These are phyloP conservation scores for Vinca major DNA, from an alignment of 305 asterid genomes.

Conservation along the genomic window DNA sequence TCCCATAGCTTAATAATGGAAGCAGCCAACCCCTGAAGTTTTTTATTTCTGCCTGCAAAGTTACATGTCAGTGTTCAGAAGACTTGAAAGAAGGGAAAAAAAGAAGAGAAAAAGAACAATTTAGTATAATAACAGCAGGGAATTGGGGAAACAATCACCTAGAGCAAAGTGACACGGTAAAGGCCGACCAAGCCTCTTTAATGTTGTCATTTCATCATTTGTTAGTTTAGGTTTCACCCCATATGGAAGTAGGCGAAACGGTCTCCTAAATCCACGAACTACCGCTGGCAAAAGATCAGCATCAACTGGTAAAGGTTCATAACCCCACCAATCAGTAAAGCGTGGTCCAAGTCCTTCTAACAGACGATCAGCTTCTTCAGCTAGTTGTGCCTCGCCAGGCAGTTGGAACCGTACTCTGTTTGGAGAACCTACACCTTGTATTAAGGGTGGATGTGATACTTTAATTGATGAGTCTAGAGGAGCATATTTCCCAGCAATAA, in stretches of 20 bases:
- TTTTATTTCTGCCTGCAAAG: conserved; percentile 74
- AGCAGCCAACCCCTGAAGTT: conserved; percentile 89
- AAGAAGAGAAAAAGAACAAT: background rate
- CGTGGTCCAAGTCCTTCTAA: conserved; percentile 95
- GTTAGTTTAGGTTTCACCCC: conserved; percentile 79
- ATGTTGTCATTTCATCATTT: conserved; percentile 82
- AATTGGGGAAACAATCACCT: conserved; percentile 41
- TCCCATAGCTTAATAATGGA: conserved; percentile 92
- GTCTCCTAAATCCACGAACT: conserved; percentile 70
- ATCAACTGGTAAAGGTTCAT: conserved; percentile 85
- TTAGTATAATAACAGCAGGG: conserved; percentile 6
- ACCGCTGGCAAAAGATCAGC: conserved; percentile 92
- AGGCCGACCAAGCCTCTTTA: conserved; percentile 86
- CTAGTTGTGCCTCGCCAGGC: conserved; percentile 83
- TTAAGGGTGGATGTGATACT: conserved; percentile 34
- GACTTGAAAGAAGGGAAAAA: conserved; percentile 6
- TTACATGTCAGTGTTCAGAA: conserved; percentile 12
- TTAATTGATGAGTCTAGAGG: conserved; percentile 19
- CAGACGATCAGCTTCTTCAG: conserved; percentile 64
- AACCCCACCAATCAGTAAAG: conserved; percentile 93
- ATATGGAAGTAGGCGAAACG: conserved; percentile 86
- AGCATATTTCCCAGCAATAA: conserved; percentile 23
- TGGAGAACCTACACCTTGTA: conserved; percentile 81
- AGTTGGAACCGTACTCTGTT: conserved; percentile 80
- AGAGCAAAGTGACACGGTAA: conserved; percentile 87